Conservation (phyloP, 1,284 basidiomycete species). For the Ceratorhiza oryzae-sativae region DNA sequence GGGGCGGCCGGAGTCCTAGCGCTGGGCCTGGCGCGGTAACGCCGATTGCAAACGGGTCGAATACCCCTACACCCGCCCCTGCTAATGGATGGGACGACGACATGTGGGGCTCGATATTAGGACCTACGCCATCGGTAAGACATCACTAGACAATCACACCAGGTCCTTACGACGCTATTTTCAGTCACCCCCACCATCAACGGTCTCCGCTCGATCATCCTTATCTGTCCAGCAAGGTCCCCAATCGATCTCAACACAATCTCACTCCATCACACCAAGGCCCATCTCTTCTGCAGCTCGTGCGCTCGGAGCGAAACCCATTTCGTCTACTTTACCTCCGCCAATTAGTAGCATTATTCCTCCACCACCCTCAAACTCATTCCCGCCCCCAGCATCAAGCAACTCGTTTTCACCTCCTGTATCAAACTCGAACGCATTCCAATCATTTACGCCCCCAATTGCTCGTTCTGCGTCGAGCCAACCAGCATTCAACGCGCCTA, state of each 20-base stretch:
- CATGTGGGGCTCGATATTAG: conserved; percentile 76
- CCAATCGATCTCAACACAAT: conserved; percentile 51
- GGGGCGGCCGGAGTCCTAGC: conserved; percentile 54
- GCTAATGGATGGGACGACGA: conserved; percentile 68
- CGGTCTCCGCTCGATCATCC: conserved; percentile 43
- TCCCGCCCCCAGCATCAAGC: conserved; percentile 6
- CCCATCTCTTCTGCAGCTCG: conserved; percentile 43
- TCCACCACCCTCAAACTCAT: conserved; percentile 25
- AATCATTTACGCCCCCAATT: conserved; percentile 30
- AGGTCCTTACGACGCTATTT: not conserved
- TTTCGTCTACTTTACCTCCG: conserved; percentile 30
- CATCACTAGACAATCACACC: conserved; percentile 30
- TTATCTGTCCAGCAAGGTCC: conserved; percentile 41
- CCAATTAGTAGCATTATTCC: conserved; percentile 23
- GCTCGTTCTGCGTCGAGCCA: conserved; percentile 34
- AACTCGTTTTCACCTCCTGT: conserved; percentile 15
- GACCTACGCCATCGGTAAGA: conserved; percentile 50
- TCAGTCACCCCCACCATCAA: conserved; percentile 39
- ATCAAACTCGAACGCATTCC: not conserved
- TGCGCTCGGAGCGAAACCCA: conserved; percentile 38
- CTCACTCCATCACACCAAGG: conserved; percentile 55
- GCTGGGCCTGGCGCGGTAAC: conserved; percentile 48
- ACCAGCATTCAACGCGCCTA: conserved; percentile 47
- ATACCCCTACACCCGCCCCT: conserved; percentile 49
- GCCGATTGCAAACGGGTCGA: conserved; percentile 58